Conservation (phyloP, 169 alveolate species). For the Plasmodium falciparum region DNA sequence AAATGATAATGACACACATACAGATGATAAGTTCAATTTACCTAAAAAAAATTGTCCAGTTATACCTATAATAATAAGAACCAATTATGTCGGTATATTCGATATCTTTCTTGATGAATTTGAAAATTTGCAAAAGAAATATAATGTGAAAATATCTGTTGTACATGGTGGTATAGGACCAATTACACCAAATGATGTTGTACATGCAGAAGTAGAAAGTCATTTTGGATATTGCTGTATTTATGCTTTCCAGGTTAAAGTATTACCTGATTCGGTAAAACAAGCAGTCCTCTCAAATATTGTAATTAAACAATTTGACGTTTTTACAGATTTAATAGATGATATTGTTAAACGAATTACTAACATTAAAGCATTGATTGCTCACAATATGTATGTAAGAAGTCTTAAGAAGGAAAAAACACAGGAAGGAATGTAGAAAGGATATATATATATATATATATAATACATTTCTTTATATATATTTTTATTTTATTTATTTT, state of each 20-base stretch:
- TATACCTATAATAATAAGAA: slow-evolving; percentile 86
- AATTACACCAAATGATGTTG: slow-evolving; percentile 87
- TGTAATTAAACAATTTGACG: slow-evolving; percentile 85
- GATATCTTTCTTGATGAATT: slow-evolving; percentile 87
- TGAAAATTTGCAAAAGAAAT: slow-evolving; percentile 78
- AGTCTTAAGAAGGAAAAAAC: slow-evolving; percentile 71
- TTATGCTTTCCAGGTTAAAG: slow-evolving; percentile 89
- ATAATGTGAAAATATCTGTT: slow-evolving; percentile 85
- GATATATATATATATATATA: not conserved
- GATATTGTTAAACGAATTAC: slow-evolving; percentile 82
- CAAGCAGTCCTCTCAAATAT: slow-evolving; percentile 87
- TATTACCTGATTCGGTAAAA: slow-evolving; percentile 86
- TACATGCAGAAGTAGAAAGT: slow-evolving; percentile 91
- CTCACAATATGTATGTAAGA: slow-evolving; percentile 74
- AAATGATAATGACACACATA: slow-evolving; percentile 8
- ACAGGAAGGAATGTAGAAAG: slow-evolving; percentile 62
- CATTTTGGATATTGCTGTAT: slow-evolving; percentile 86
- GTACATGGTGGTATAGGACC: slow-evolving; percentile 93
- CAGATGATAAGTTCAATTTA: slow-evolving; percentile 22
- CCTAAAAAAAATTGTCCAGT: slow-evolving; percentile 75
- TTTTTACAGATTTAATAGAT: slow-evolving; percentile 88
- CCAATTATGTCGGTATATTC: slow-evolving; percentile 86
- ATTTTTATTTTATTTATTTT: too few relatives aligned
- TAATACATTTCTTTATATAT: too few relatives aligned
- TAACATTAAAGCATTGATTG: slow-evolving; percentile 65